phyloP scores from a whole-genome alignment of 768 basidiomycete genomes.

The Mycena indigotica region DNA sequence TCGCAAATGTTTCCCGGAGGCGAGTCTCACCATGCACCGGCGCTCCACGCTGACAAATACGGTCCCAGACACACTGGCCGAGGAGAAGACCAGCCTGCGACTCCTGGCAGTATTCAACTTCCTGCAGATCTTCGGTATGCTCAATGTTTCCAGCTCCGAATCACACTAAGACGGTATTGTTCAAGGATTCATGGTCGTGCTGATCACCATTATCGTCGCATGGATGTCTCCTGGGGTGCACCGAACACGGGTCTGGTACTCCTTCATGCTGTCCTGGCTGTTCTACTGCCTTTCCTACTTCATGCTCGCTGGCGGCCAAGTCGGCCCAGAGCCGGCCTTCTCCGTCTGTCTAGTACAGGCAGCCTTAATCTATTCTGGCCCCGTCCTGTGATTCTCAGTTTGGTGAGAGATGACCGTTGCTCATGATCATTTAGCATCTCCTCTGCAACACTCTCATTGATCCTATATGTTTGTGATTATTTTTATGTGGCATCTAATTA shows the following conservation, averaged over 20 bases:
- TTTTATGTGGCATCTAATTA: no score
- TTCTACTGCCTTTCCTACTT: constrained; percentile 11
- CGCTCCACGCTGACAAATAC: neutral
- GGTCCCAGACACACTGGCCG: neutral
- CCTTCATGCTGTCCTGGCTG: constrained; percentile 10
- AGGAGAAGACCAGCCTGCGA: neutral
- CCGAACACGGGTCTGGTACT: constrained; percentile 10
- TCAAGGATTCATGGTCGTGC: constrained; percentile 9
- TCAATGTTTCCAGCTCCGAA: no score
- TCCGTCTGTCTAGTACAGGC: constrained; percentile 9
- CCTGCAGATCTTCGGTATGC: constrained; percentile 11
- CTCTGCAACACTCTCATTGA: neutral
- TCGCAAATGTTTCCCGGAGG: constrained; percentile 7
- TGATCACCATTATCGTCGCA: constrained; percentile 1
- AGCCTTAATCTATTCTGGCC: constrained; percentile 8
- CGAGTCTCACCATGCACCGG: neutral
- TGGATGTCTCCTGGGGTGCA: neutral
- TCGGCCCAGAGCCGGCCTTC: constrained; percentile 6
- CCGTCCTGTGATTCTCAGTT: constrained; percentile 9
- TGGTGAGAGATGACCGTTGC: no score
- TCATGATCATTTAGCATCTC: neutral
- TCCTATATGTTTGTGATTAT: neutral
- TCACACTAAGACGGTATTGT: no score
- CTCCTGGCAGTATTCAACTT: constrained; percentile 12
- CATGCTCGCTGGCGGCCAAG: constrained; percentile 8